Evolutionary conservation across 2,329 filamentous ascomycete species (phyloP).

Genomic region (Cryphonectria carpinicola): DNA sequence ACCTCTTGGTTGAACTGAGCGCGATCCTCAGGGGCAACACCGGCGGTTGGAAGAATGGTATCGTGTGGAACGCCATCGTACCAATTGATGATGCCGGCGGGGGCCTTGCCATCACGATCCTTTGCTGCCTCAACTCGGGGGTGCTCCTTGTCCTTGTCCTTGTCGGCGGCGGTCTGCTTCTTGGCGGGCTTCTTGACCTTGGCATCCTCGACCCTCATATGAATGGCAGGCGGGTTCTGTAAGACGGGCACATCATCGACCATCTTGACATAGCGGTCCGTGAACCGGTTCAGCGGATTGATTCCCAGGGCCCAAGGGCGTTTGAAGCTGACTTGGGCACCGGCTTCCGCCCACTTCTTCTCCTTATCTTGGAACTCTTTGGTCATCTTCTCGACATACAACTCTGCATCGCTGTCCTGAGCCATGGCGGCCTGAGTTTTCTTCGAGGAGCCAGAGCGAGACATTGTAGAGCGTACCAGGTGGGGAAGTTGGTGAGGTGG

Average conservation of each 20-base stretch:
- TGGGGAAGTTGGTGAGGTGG: not conserved
- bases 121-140: not conserved
- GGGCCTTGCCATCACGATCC: not conserved
- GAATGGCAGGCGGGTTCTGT: constrained; percentile 2
- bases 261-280: not conserved
- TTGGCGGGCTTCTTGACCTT: not conserved
- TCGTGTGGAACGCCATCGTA: not conserved
- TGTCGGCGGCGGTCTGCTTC: not conserved
- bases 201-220: not conserved
- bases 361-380: constrained; percentile 17
- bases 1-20: constrained; percentile 8
- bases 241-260: not conserved
- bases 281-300: not conserved
- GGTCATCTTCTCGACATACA: not conserved
- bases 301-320: not conserved
- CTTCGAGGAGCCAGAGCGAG: not conserved
- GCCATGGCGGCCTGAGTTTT: not conserved
- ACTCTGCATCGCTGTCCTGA: not conserved
- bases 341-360: constrained; percentile 2
- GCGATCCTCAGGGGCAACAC: constrained; percentile 2
- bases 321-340: not conserved
- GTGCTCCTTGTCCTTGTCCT: not conserved
- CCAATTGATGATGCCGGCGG: not conserved
- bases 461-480: not conserved
- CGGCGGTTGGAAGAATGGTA: not conserved